phyloP scores from a whole-genome alignment of 257 asterid species.

The Nicotiana undulata region DNA sequence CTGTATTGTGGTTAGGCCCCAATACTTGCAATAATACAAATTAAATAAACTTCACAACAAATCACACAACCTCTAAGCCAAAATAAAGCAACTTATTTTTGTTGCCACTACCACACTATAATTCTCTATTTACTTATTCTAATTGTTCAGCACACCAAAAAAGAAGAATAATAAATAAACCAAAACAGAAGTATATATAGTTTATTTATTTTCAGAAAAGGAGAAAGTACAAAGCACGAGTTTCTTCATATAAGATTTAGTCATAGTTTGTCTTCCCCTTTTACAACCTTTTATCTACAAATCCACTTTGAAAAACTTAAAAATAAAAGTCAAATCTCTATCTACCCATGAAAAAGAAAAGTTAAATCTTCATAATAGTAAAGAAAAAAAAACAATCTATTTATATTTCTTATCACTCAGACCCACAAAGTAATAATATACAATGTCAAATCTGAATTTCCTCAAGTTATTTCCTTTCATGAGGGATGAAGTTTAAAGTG shows the following conservation, averaged over 20 bases:
- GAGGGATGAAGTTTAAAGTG: background rate
- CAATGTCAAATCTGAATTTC: background rate
- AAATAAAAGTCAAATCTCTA: background rate
- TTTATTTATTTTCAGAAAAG: background rate
- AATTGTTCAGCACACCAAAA: background rate
- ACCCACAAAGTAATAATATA: background rate
- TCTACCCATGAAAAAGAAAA: background rate
- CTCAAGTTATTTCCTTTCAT: conserved; percentile 3
- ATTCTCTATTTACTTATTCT: background rate
- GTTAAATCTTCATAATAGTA: background rate
- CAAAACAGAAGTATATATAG: background rate
- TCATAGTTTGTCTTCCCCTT: background rate
- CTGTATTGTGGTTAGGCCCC: conserved; percentile 18
- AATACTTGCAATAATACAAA: conserved; percentile 3
- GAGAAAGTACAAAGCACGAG: background rate
- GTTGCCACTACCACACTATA: background rate
- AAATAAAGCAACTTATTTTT: background rate
- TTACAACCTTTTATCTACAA: background rate
- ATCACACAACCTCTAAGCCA: no score
- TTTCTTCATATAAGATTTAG: background rate
- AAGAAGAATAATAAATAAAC: background rate
- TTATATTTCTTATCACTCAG: background rate
- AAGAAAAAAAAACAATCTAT: background rate
- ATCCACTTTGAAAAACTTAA: background rate
- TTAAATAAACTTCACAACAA: background rate